Evolutionary conservation across 305 asterid species (phyloP), one percentile per base, ranked within the genome.

Genomic region (Solanum chacoense): DNA sequence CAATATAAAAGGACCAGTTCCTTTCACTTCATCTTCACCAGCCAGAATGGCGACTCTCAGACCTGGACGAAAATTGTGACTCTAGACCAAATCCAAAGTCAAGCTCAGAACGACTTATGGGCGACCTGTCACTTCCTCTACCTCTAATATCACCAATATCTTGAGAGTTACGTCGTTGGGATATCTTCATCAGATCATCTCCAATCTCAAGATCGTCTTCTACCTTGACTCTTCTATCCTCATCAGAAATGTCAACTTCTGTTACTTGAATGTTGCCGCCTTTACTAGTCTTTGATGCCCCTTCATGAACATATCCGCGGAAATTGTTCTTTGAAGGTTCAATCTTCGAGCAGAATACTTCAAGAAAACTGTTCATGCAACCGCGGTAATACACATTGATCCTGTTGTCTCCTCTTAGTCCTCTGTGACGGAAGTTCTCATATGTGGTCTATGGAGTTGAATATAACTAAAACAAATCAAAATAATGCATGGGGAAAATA

Each of bases 141-240:
- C 90, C 91, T 59, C 89, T 85, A 45, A 90, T 85, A 85, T 93
- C 92, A 6, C 90, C 37, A 35, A 40, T 89, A 36, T 88, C 93
- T 85, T 89, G 90, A 59, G 90, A 85, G 67, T 89, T 88, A 34
- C 89, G 93, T n/a, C 93, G 91, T 36, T 91, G 92, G 28, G 94
- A 93, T 71, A 91, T 89, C 90, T 91, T 93, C 59, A 91, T 86
- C 32, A 92, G 90, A 90, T 91, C 94, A 69, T 88, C 90, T 16
- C 92, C 94, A 71, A 93, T 91, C 75, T 91, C 92, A 11, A 85
- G 89, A 89, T 92, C 92, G 6, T 92, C 93, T 91, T 93, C 94
- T 31, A 93, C 94, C 88, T 93, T 93, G 11, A 63, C 94, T 24
- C 94, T 88, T 83, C 90, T 88, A 74, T 88, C 91, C 74, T 91